These are phyloP conservation scores for Coemansia sp. DNA, from an alignment of 192 early-diverging fungal species.

Conservation along the genomic window DNA sequence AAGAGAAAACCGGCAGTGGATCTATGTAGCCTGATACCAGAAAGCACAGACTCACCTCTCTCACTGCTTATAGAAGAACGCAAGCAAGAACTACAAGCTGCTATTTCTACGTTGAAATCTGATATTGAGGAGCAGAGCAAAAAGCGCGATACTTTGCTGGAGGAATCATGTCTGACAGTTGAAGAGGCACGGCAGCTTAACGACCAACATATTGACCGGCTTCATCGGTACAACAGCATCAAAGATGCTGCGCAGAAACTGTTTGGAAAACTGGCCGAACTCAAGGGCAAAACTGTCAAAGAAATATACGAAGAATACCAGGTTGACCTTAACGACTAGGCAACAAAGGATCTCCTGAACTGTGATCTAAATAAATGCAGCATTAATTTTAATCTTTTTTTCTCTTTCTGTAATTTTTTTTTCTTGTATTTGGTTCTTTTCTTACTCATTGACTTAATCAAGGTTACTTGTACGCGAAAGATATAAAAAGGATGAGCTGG, in stretches of 20 bases:
- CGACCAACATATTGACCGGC: conserved; percentile 37
- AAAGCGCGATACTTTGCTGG: conserved; percentile 14
- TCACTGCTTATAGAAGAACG: conserved; percentile 15
- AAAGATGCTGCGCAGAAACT: conserved; percentile 47
- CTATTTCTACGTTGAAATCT: conserved; percentile 10
- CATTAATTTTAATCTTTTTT: conserved; percentile 3
- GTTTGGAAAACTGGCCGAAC: conserved; percentile 51
- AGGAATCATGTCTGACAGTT: conserved; percentile 11
- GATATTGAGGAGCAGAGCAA: conserved; percentile 21
- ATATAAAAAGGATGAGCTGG: conserved; percentile 35
- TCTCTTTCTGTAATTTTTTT: conserved; percentile 4
- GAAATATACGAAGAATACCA: conserved; percentile 36
- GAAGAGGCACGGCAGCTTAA: conserved; percentile 30
- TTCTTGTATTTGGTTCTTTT: conserved; percentile 7
- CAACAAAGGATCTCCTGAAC: conserved; percentile 1
- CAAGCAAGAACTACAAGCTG: conserved; percentile 20
- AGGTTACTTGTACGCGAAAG: too few species aligned
- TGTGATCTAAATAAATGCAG: not conserved
- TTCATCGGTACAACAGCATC: conserved; percentile 51
- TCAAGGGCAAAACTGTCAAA: conserved; percentile 46
- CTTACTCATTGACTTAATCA: not conserved
- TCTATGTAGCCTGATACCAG: conserved; percentile 6
- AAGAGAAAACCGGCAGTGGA: not conserved
- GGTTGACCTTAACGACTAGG: conserved; percentile 22
- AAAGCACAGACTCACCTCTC: conserved; percentile 1